Evolutionary conservation across 805 yeast genomes (phyloP).

Genomic region (Pichia paraexigua): DNA sequence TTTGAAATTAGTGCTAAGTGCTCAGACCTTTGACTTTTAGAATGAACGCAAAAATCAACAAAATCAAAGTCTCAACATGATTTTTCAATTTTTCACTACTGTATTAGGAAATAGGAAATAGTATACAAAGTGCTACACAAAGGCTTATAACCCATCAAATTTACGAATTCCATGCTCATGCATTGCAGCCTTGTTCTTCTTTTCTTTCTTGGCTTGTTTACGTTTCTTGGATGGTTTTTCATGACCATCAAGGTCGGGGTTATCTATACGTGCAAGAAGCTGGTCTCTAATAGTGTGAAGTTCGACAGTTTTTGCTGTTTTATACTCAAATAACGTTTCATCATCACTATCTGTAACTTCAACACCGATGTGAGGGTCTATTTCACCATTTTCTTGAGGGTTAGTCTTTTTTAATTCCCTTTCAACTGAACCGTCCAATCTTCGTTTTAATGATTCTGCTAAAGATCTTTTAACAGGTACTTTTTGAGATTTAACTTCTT

Average conservation of each 20-base stretch:
- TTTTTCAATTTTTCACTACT: not conserved
- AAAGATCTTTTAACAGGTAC: conserved; percentile 1
- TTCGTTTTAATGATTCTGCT: conserved; percentile 7
- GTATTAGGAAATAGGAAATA: not conserved
- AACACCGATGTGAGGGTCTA: not conserved
- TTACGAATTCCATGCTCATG: conserved; percentile 58
- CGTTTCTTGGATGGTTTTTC: conserved; percentile 11
- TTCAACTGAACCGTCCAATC: not conserved
- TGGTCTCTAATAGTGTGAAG: conserved; percentile 20
- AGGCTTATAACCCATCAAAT: conserved; percentile 43
- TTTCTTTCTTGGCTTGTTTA: conserved; percentile 23
- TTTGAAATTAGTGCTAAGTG: not conserved
- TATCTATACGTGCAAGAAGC: conserved; percentile 20
- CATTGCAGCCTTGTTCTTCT: conserved; percentile 37
- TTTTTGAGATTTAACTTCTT: conserved; percentile 4
- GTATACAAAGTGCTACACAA: not conserved
- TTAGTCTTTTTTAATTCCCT: not conserved
- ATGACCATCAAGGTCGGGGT: conserved; percentile 16
- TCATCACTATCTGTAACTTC: conserved; percentile 13
- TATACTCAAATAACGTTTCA: conserved; percentile 10
- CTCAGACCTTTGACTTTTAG: not conserved
- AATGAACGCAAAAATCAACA: not conserved
- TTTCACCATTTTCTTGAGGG: not conserved
- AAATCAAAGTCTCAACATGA: not conserved
- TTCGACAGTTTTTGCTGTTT: conserved; percentile 17